A percentile compares a stretch with the other conserved stretches of the same genome.
These are phyloP conservation scores for Dothideomycetes sp. DNA, from an alignment of 2,329 filamentous ascomycete genomes.

Conservation along the genomic window DNA sequence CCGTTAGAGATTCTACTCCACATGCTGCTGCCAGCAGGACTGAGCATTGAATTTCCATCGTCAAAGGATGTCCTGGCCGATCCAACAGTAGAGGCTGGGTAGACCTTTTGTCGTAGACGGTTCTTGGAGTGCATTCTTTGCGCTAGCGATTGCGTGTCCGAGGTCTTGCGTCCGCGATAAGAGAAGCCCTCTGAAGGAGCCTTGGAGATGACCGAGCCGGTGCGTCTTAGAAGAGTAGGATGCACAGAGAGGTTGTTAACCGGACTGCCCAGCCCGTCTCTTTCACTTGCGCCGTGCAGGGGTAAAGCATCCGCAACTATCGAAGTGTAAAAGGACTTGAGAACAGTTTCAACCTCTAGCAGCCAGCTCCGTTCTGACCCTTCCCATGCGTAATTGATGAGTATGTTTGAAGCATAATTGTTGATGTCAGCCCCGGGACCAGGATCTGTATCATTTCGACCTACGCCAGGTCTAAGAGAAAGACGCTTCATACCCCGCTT, in stretches of 20 bases:
- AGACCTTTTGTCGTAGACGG: constrained; percentile 65
- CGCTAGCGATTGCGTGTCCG: constrained; percentile 51
- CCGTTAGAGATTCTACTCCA: constrained; percentile 93
- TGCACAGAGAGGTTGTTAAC: constrained; percentile 51
- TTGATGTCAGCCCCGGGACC: constrained; percentile 24
- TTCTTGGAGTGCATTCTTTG: constrained; percentile 78
- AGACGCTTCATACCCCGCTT: constrained; percentile 28
- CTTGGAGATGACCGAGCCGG: constrained; percentile 85
- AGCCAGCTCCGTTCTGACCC: constrained; percentile 77
- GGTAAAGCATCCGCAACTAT: constrained; percentile 83
- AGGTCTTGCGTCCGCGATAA: constrained; percentile 56
- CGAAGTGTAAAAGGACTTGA: constrained; percentile 84
- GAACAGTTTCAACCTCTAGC: constrained; percentile 73
- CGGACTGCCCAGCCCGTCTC: constrained; percentile 6
- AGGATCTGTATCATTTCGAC: constrained; percentile 16
- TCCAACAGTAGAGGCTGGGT: constrained; percentile 69
- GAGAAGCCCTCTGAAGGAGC: constrained; percentile 71
- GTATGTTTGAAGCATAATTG: constrained; percentile 40
- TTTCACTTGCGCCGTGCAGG: constrained; percentile 56
- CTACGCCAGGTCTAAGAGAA: constrained; percentile 29
- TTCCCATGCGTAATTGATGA: constrained; percentile 67
- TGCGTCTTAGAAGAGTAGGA: constrained; percentile 55
- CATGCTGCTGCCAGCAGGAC: constrained; percentile 78
- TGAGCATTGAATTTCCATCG: constrained; percentile 83
- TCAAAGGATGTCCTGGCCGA: constrained; percentile 93